phyloP scores from a whole-genome alignment of 768 basidiomycete genomes.

The Heimioporus sp. region DNA sequence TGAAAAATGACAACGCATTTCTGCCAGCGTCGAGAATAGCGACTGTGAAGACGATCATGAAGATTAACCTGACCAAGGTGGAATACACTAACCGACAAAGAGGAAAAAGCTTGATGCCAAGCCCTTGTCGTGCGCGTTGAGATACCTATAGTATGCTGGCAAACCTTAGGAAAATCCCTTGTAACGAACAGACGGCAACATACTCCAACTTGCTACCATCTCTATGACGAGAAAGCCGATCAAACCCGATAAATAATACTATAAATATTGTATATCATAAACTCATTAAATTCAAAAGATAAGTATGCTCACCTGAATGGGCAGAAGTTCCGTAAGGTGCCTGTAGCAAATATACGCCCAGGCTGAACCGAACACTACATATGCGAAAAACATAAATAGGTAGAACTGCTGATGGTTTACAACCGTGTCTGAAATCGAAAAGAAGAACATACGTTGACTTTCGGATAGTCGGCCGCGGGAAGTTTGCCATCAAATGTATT shows the following conservation, averaged over 20 bases:
- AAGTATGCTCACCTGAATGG: slow-evolving; percentile 64
- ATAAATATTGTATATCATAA: slow-evolving; percentile 1
- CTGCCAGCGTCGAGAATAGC: slow-evolving; percentile 94
- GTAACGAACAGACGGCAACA: slow-evolving; percentile 16
- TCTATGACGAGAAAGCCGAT: slow-evolving; percentile 87
- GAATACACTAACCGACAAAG: slow-evolving; percentile 69
- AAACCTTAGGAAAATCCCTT: slow-evolving; percentile 1
- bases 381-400: slow-evolving; percentile 78
- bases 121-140: slow-evolving; percentile 81
- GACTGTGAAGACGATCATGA: slow-evolving; percentile 42
- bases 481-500: slow-evolving; percentile 89
- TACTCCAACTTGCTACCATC: slow-evolving; percentile 91
- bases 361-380: slow-evolving; percentile 57
- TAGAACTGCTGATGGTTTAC: slow-evolving; percentile 63
- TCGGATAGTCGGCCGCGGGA: slow-evolving; percentile 93
- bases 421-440: not conserved
- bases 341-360: slow-evolving; percentile 88
- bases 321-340: slow-evolving; percentile 80
- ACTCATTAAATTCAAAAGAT: not conserved
- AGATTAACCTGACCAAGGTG: not conserved
- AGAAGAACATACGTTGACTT: slow-evolving; percentile 75
- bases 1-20: slow-evolving; percentile 93
- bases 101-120: slow-evolving; percentile 84
- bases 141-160: slow-evolving; percentile 88
- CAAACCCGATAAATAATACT: slow-evolving; percentile 88